phyloP scores from a whole-genome alignment of 495 filamentous ascomycete species.

The Halenospora varia region DNA sequence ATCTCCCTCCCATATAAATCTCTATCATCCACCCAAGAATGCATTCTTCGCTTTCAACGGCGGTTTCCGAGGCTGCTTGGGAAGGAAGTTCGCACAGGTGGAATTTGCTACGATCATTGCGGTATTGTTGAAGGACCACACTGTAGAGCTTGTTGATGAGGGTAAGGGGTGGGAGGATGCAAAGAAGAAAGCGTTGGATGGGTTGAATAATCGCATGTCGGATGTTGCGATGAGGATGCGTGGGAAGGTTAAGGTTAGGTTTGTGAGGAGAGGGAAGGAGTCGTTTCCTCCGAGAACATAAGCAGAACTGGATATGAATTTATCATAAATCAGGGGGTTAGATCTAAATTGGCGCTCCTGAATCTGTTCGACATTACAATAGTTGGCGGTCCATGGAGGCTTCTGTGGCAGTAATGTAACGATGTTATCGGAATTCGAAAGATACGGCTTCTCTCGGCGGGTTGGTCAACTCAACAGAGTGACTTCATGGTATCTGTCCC shows the following conservation, averaged over 20 bases:
- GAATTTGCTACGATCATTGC: slow-evolving; percentile 65
- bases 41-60: slow-evolving; percentile 69
- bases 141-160: slow-evolving; percentile 60
- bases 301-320: background rate
- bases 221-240: slow-evolving; percentile 9
- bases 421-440: too few relatives aligned
- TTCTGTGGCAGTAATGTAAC: too few relatives aligned
- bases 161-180: slow-evolving; percentile 35
- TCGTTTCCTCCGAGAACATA: background rate
- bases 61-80: slow-evolving; percentile 63
- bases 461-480: too few relatives aligned
- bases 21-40: slow-evolving; percentile 47
- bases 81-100: slow-evolving; percentile 69
- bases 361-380: too few relatives aligned
- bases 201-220: background rate
- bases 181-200: slow-evolving; percentile 2
- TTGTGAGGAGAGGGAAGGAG: slow-evolving; percentile 9
- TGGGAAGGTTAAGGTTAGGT: slow-evolving; percentile 10
- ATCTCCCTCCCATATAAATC: background rate
- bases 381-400: too few relatives aligned
- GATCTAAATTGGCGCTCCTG: too few relatives aligned
- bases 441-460: too few relatives aligned
- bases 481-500: too few relatives aligned
- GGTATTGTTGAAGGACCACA: slow-evolving; percentile 56
- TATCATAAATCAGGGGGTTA: too few relatives aligned